phyloP scores from a whole-genome alignment of 345 rosid species.

The Iberis pinnata region DNA sequence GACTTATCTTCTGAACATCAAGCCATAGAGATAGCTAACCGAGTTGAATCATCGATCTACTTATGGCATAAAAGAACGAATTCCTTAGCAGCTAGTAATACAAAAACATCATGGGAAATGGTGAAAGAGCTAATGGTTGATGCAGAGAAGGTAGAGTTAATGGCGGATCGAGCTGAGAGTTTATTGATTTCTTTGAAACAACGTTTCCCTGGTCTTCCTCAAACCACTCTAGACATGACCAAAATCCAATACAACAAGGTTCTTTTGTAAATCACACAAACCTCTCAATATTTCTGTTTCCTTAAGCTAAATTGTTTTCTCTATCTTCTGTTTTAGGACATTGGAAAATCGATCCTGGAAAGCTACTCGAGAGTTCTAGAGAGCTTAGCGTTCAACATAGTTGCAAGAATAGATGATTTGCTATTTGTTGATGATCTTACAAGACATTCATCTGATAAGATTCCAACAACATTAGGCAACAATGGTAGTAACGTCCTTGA shows the following conservation, averaged over 20 bases:
- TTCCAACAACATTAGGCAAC: conserved; percentile 38
- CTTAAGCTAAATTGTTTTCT: not conserved
- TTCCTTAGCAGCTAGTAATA: conserved; percentile 34
- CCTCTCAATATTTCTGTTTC: not conserved
- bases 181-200: conserved; percentile 88
- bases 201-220: conserved; percentile 77
- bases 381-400: conserved; percentile 83
- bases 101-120: conserved; percentile 85
- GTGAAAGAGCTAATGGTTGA: conserved; percentile 83
- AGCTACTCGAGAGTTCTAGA: conserved; percentile 90
- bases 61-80: conserved; percentile 71
- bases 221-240: conserved; percentile 79
- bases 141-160: conserved; percentile 75
- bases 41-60: conserved; percentile 77
- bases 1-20: conserved; percentile 84
- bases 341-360: conserved; percentile 90
- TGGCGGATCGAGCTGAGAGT: conserved; percentile 87
- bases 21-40: conserved; percentile 83
- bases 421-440: conserved; percentile 80
- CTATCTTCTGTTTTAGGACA: conserved; percentile 44
- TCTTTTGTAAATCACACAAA: not conserved
- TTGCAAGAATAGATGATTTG: conserved; percentile 84
- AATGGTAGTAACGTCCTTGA: conserved; percentile 43
- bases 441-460: conserved; percentile 62
- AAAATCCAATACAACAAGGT: conserved; percentile 97